Percentiles rank a stretch among this genome's conserved stretches.
Conservation (phyloP, 805 yeast species). For the Middelhovenomyces tepae region DNA sequence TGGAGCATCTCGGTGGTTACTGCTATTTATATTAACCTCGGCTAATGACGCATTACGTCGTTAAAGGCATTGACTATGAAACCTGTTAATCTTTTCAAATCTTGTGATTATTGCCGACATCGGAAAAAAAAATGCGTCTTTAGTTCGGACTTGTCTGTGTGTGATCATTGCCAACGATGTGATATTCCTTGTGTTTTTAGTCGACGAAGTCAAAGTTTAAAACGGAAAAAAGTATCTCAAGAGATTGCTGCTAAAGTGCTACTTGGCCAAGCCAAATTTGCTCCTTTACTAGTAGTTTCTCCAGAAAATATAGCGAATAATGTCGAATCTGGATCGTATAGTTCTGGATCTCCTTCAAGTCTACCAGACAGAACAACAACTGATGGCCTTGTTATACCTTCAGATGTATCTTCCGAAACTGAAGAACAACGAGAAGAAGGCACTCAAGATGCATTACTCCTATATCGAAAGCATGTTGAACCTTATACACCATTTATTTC, state of each 20-base stretch:
- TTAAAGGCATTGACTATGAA: too few species aligned
- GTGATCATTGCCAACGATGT: conserved; percentile 13
- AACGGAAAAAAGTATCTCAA: conserved; percentile 9
- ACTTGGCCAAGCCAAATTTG: too few species aligned
- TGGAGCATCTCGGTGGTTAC: too few species aligned
- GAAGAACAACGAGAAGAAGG: too few species aligned
- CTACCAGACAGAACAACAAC: conserved; percentile 1
- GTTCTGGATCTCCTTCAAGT: conserved; percentile 1
- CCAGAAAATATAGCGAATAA: background rate
- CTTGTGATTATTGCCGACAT: conserved; percentile 14
- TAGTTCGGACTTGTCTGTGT: too few species aligned
- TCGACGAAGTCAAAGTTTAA: conserved; percentile 7
- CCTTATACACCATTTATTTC: conserved; percentile 7
- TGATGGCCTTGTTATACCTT: conserved; percentile 1
- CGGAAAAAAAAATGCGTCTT: conserved; percentile 15
- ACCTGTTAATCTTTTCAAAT: too few species aligned
- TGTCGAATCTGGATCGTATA: background rate
- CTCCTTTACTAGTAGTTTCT: conserved; percentile 11
- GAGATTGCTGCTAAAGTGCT: too few species aligned
- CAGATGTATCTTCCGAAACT: too few species aligned
- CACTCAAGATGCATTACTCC: conserved; percentile 6
- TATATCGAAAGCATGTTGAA: conserved; percentile 9
- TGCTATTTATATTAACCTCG: too few species aligned
- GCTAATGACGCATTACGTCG: too few species aligned
- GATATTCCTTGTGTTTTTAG: conserved; percentile 12